These are phyloP conservation scores for Fomitopsis schrenkii DNA, from an alignment of 1,284 basidiomycete species.

Conservation along the genomic window DNA sequence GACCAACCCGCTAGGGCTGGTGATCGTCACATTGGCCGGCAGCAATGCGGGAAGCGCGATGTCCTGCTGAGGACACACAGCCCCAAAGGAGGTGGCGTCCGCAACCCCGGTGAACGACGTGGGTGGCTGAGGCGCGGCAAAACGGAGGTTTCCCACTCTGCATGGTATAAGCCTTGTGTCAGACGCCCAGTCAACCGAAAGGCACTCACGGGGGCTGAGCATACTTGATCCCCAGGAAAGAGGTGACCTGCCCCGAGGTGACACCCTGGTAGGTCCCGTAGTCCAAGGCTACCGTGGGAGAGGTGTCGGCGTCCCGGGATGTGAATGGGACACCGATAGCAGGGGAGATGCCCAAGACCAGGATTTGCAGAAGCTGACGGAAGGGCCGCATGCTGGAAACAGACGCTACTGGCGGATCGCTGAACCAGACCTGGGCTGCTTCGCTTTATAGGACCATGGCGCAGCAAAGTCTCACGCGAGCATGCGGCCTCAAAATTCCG, in stretches of 20 bases:
- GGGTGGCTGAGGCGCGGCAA: conserved; percentile 9
- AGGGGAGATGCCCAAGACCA: neutral
- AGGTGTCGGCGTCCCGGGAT: neutral
- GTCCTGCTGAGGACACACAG: conserved; percentile 11
- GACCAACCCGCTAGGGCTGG: neutral
- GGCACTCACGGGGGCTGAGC: conserved; percentile 15
- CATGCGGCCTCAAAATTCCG: neutral
- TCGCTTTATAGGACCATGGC: neutral
- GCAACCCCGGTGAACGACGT: conserved; percentile 5
- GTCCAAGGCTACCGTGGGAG: conserved; percentile 1
- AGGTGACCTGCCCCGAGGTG: neutral
- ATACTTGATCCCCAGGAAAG: conserved; percentile 17
- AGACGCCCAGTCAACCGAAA: neutral
- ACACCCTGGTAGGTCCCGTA: conserved; percentile 7
- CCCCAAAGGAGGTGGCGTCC: conserved; percentile 10
- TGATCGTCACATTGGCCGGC: neutral
- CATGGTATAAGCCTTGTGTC: neutral
- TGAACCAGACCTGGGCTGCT: neutral
- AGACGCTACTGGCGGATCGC: neutral
- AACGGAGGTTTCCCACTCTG: conserved; percentile 38
- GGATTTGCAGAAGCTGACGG: neutral
- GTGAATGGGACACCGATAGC: neutral
- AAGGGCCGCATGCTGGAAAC: neutral
- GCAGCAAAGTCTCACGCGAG: neutral
- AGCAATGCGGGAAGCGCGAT: conserved; percentile 2